Base-by-base conservation (phyloP, 176 grass and related monocot genomes). In the Pontederia crassipes region DNA sequence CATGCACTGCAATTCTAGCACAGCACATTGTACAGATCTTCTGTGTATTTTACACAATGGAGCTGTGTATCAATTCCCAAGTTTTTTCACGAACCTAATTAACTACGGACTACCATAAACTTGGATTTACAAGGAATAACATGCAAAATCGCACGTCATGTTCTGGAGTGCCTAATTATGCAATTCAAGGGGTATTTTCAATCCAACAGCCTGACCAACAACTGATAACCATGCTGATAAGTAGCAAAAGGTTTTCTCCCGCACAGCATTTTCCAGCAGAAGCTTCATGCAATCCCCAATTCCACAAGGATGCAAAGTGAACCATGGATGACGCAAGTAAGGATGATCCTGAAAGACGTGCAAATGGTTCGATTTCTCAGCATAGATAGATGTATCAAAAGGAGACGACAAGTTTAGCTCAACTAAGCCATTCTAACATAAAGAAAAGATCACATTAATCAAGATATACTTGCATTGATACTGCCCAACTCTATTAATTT, bases 291-390 rank as follows among this genome's bases (percentile, higher is more conserved):
- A 98, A 5, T 92, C 84, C 52, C 81, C 76, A 17, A 79, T 98
- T 73, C 82, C 93, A 66, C 93, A 98, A 14, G 93, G 93, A 66
- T 98, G 93, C 66, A 98, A 67, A 50, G 80, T 89, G 71, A 83
- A 83, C 88, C 93, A 98, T 56, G 84, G 84, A 46, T 74, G 77
- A 75, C 76, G 78, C 54, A 92, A 74, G 65, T 98, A 79, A 55
- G 93, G 88, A 81, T 98, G 93, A 66, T 98, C 93, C 93, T 89
- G 78, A 52, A 85, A 49, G 50, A 68, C 45, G 17, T 26, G 46
- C 17, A 12, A 10, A 49, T 28, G 17, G 27, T 45, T 12, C 12
- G 46, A 27, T 54, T 69, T 64, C 53, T 58, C 18, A 49, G 26
- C 5, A 32, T 18, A 8, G 2, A 12, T 12, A 13, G 2, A 64